These are phyloP conservation scores for Cucurbitaria berberidis DNA, from an alignment of 2,329 filamentous ascomycete species.

Conservation along the genomic window DNA sequence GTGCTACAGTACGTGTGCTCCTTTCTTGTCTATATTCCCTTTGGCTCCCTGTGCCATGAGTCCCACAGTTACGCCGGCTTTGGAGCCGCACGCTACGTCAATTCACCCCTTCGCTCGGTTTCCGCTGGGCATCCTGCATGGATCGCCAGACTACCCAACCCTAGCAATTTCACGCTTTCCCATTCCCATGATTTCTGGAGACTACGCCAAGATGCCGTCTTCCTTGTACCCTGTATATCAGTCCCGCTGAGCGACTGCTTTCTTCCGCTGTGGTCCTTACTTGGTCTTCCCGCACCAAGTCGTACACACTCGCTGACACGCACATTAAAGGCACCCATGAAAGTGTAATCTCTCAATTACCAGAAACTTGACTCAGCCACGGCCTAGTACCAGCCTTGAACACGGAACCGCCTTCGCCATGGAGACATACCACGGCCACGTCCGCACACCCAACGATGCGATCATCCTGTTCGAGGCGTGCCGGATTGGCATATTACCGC, in stretches of 20 bases:
- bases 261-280: background rate
- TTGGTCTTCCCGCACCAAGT: background rate
- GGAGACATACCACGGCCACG: slow-evolving; percentile 96
- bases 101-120: background rate
- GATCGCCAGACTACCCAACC: background rate
- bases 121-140: slow-evolving; percentile 9
- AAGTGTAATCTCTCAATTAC: slow-evolving; percentile 4
- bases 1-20: slow-evolving; percentile 20
- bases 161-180: background rate
- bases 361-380: background rate
- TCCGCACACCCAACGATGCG: slow-evolving; percentile 93
- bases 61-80: slow-evolving; percentile 2
- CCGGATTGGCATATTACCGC: slow-evolving; percentile 82
- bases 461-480: slow-evolving; percentile 99
- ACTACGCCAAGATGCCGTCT: background rate
- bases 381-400: background rate
- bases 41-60: background rate
- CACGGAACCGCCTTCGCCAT: slow-evolving; percentile 56
- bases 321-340: slow-evolving; percentile 13
- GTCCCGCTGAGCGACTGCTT: background rate
- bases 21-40: background rate
- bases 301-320: slow-evolving; percentile 16
- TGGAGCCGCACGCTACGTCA: background rate
- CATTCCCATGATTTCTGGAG: background rate
- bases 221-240: background rate